phyloP scores from a whole-genome alignment of 768 basidiomycete genomes.

The Albatrellus ellisii region DNA sequence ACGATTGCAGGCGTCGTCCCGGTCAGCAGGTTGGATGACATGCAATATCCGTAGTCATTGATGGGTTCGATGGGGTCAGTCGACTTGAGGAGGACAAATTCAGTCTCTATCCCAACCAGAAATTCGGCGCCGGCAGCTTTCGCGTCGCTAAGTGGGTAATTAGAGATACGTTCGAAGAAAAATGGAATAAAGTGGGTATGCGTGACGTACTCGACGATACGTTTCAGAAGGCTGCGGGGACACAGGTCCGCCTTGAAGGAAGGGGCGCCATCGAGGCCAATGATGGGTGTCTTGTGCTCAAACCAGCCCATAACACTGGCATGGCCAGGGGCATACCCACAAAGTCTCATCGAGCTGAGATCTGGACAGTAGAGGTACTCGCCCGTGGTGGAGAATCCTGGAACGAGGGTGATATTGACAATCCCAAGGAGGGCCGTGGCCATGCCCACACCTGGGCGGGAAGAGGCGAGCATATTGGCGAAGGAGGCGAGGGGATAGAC shows the following conservation, averaged over 20 bases:
- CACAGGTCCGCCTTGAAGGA: slow-evolving; percentile 38
- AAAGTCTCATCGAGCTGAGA: slow-evolving; percentile 34
- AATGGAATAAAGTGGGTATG: neutral
- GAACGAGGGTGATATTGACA: slow-evolving; percentile 30
- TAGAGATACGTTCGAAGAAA: neutral
- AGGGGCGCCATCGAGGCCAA: slow-evolving; percentile 18
- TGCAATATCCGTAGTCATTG: slow-evolving; percentile 36
- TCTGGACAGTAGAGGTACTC: slow-evolving; percentile 54
- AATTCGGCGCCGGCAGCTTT: slow-evolving; percentile 29
- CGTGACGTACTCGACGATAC: slow-evolving; percentile 41
- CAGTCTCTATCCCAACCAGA: slow-evolving; percentile 55
- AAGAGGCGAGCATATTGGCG: slow-evolving; percentile 32
- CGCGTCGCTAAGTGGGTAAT: slow-evolving; percentile 20
- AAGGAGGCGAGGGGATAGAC: slow-evolving; percentile 45
- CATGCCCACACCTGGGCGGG: slow-evolving; percentile 40
- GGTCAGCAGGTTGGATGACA: slow-evolving; percentile 23
- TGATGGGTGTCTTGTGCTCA: slow-evolving; percentile 37
- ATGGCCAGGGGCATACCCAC: slow-evolving; percentile 46
- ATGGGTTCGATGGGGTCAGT: slow-evolving; percentile 32
- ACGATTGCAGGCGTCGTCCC: slow-evolving; percentile 34
- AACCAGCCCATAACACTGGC: slow-evolving; percentile 57
- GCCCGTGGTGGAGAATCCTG: slow-evolving; percentile 39
- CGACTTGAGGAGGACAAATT: slow-evolving; percentile 51
- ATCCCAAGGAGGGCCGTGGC: slow-evolving; percentile 36
- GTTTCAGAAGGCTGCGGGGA: slow-evolving; percentile 40